Evolutionary conservation across 192 early-diverging fungal species (phyloP).

Genomic region (Powellomyces hirtus): DNA sequence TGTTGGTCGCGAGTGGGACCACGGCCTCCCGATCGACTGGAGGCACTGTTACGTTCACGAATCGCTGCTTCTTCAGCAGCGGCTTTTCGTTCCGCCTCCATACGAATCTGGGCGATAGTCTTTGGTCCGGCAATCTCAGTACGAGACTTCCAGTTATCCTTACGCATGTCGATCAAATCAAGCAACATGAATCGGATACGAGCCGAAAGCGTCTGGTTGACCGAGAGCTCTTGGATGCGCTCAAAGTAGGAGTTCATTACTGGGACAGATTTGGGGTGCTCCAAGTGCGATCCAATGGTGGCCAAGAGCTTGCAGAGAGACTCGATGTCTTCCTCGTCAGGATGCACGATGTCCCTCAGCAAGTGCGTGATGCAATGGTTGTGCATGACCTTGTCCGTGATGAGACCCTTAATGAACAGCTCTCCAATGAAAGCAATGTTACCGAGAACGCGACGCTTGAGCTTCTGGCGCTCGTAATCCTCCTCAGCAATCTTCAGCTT

Average conservation of each 20-base stretch:
- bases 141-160: constrained; percentile 71
- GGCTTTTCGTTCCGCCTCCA: constrained; percentile 61
- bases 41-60: constrained; percentile 58
- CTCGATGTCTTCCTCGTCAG: constrained; percentile 96
- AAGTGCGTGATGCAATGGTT: constrained; percentile 78
- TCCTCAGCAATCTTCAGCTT: constrained; percentile 56
- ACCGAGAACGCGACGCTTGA: constrained; percentile 93
- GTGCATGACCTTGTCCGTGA: constrained; percentile 95
- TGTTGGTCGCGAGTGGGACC: constrained; percentile 29
- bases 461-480: constrained; percentile 78
- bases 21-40: constrained; percentile 29
- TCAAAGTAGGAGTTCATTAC: constrained; percentile 85
- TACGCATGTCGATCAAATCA: constrained; percentile 85
- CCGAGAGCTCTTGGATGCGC: constrained; percentile 76
- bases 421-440: constrained; percentile 94
- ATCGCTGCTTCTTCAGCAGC: constrained; percentile 72
- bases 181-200: constrained; percentile 93
- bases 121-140: constrained; percentile 69
- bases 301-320: constrained; percentile 87
- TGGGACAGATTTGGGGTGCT: constrained; percentile 54
- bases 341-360: constrained; percentile 50
- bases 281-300: constrained; percentile 83
- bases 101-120: constrained; percentile 91
- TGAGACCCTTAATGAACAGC: constrained; percentile 85
- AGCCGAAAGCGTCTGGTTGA: constrained; percentile 65